phyloP scores from a whole-genome alignment of 2,329 filamentous ascomycete species.

The Cylindrodendrum hubeiense region DNA sequence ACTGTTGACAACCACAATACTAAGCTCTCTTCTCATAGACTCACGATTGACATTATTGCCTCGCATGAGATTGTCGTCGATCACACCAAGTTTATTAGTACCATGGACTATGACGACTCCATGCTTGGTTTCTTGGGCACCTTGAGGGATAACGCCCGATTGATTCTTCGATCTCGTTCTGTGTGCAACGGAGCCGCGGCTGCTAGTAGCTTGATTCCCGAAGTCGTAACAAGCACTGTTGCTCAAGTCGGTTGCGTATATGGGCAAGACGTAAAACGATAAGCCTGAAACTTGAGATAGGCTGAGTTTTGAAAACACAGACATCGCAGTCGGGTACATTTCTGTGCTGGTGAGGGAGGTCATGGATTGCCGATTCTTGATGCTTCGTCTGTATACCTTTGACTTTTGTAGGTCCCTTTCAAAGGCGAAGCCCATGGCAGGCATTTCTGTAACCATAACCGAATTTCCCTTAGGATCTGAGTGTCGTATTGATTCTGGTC shows the following conservation, averaged over 20 bases:
- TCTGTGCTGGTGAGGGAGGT: not conserved
- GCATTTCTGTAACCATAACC: not conserved
- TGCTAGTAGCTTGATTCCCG: not conserved
- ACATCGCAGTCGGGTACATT: constrained; percentile 1
- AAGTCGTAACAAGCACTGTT: not conserved
- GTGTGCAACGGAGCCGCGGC: too few species aligned
- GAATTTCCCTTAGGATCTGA: not conserved
- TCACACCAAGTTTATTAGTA: too few species aligned
- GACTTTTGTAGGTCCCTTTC: not conserved
- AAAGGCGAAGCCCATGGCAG: not conserved
- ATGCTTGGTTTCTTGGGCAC: too few species aligned
- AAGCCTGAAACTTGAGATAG: constrained; percentile 8
- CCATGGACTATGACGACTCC: too few species aligned
- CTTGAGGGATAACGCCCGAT: too few species aligned
- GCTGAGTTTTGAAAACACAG: constrained; percentile 6
- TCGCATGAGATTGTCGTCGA: too few species aligned
- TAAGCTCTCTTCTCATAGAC: too few species aligned
- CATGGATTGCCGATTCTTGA: not conserved
- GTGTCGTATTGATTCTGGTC: not conserved
- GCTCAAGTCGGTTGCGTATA: not conserved
- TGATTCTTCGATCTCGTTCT: too few species aligned
- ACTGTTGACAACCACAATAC: too few species aligned
- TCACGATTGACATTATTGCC: too few species aligned
- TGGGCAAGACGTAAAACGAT: not conserved
- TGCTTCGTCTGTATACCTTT: not conserved